Evolutionary conservation across 768 basidiomycete species (phyloP).

Genomic region (Peribolospora kevripleyi): DNA sequence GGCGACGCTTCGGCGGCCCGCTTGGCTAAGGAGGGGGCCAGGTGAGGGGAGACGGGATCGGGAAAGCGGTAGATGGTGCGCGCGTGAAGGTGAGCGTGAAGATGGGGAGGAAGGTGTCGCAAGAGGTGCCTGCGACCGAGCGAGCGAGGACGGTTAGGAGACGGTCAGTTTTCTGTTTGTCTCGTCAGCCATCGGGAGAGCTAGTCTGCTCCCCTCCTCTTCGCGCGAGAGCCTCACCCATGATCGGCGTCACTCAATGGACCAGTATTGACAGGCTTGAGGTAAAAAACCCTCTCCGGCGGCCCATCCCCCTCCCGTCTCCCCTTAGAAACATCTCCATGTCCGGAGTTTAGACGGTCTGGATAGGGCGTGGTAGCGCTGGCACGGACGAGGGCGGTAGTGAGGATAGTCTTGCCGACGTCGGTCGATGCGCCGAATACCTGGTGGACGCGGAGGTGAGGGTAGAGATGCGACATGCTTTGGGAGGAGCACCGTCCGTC

Average conservation of each 20-base stretch:
- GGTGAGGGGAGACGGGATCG: constrained; percentile 79
- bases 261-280: constrained; percentile 83
- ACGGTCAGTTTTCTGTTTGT: too few species aligned
- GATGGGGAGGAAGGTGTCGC: not conserved
- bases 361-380: constrained; percentile 29
- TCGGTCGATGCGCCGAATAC: constrained; percentile 90
- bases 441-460: constrained; percentile 62
- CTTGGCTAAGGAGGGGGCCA: constrained; percentile 32
- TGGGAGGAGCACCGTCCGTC: constrained; percentile 4
- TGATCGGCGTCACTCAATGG: constrained; percentile 58
- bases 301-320: not conserved
- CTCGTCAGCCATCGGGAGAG: not conserved
- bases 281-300: constrained; percentile 17
- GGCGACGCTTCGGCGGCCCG: constrained; percentile 7
- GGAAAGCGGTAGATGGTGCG: constrained; percentile 41
- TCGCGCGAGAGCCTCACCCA: constrained; percentile 24
- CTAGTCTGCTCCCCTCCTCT: not conserved
- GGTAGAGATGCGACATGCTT: constrained; percentile 58
- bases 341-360: not conserved
- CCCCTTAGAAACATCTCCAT: not conserved
- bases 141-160: too few species aligned
- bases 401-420: constrained; percentile 81
- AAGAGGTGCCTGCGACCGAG: too few species aligned
- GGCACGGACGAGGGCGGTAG: constrained; percentile 56
- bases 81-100: not conserved